phyloP scores from a whole-genome alignment of 2,329 filamentous ascomycete species.

The Taxawa tesnikishii region DNA sequence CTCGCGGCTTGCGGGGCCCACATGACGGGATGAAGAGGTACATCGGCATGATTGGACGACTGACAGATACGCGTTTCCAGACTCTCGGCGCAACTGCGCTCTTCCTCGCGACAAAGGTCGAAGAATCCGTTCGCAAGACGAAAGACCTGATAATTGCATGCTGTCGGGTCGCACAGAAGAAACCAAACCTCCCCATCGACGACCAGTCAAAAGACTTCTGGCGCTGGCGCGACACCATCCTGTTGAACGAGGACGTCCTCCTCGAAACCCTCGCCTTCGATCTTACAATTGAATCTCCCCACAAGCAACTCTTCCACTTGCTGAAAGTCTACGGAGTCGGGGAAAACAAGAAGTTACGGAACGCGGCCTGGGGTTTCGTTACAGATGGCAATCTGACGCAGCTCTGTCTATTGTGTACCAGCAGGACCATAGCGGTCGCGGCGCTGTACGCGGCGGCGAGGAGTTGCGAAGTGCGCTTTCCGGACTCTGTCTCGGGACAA shows the following conservation, averaged over 20 bases:
- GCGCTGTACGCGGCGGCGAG: conserved; percentile 79
- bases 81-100: conserved; percentile 84
- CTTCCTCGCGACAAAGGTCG: conserved; percentile 92
- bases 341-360: conserved; percentile 70
- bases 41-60: no score
- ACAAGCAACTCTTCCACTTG: conserved; percentile 71
- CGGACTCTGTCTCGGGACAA: conserved; percentile 58
- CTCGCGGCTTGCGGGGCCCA: background rate
- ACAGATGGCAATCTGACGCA: conserved; percentile 81
- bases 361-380: conserved; percentile 85
- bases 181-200: conserved; percentile 77
- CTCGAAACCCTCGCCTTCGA: conserved; percentile 91
- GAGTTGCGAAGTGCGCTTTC: conserved; percentile 59
- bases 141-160: conserved; percentile 90
- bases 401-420: conserved; percentile 68
- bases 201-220: conserved; percentile 98
- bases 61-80: no score
- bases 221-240: conserved; percentile 90
- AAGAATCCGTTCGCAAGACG: conserved; percentile 93
- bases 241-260: conserved; percentile 85
- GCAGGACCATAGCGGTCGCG: conserved; percentile 70
- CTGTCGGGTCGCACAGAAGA: conserved; percentile 90
- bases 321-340: conserved; percentile 61
- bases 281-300: conserved; percentile 78
- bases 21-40: no score